Base-by-base conservation (phyloP, 2,329 filamentous ascomycete species). In the Ophiocordyceps camponoti-rufipedis region DNA sequence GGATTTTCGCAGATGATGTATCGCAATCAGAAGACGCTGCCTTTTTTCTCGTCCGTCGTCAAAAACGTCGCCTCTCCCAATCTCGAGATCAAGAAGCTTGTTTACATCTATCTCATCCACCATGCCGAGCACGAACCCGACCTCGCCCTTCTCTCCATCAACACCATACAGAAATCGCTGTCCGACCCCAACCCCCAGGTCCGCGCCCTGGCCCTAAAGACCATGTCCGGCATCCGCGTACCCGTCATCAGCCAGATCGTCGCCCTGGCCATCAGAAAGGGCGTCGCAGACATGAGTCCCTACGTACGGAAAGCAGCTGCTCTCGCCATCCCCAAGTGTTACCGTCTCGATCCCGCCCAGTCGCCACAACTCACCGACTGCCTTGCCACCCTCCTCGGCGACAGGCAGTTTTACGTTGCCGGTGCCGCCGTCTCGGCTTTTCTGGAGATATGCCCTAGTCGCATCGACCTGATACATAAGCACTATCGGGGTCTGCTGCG, bases 221-320 rank as follows among this genome's bases (percentile, higher is more conserved):
- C 91, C 52, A 98, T 98, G 89, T 93, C 88, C 0, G 87, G 86
- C 12, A 96, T 98, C 51, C 76, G 84, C n/a, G 89, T 98, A 1
- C 89, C 91, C 0, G 88, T 95, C 44, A 98, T 98, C 62, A 94
- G 85, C 55, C 91, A 96, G 65, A 96, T 98, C 51, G 89, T 98
- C 14, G 89, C 85, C 14, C 67, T 98, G 48, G 91, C 87, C 4
- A 95, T 98, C 66, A 95, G 95, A 62, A 86, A 91, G 56, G 91
- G 91, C 5, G 78, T 79, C 19, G 86, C 79, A 33, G 91, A 98
- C 60, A 94, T 98, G 85, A 94, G 86, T 55, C 85, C 91, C 0
- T 80, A 86, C 54, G 91, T 98, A 44, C 80, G 91, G 51, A 93
- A 91, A 58, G 86, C 89, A 1, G 91, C 91, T 14, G 91, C 91